A percentile compares a stretch with the other conserved stretches of the same genome.
Conservation (phyloP, 352 stramenopile genomes). For the Paralagenidium karlingii region DNA sequence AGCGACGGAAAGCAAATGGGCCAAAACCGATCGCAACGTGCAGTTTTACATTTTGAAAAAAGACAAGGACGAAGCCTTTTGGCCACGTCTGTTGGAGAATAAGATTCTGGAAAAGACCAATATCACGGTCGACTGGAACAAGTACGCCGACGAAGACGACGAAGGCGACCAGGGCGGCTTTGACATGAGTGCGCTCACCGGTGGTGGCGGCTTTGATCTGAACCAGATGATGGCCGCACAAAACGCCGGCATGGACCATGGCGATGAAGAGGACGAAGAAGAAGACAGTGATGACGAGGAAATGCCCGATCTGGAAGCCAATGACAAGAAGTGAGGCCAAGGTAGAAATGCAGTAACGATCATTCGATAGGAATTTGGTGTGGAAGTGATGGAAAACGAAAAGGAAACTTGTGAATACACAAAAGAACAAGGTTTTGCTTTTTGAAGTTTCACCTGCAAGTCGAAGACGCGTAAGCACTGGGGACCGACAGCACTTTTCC, state of each 20-base stretch:
- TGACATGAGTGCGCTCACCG: conserved; percentile 78
- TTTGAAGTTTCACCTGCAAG: too few relatives aligned
- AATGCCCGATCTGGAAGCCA: conserved; percentile 74
- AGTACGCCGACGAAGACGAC: conserved; percentile 96
- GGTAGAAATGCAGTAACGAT: too few relatives aligned
- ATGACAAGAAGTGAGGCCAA: conserved; percentile 22
- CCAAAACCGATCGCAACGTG: conserved; percentile 89
- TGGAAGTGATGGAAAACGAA: too few relatives aligned
- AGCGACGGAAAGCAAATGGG: conserved; percentile 89
- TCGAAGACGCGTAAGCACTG: too few relatives aligned
- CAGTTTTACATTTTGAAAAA: conserved; percentile 96
- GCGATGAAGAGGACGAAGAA: conserved; percentile 16
- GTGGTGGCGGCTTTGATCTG: conserved; percentile 89
- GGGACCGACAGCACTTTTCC: too few relatives aligned
- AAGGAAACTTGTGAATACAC: too few relatives aligned
- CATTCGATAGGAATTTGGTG: too few relatives aligned
- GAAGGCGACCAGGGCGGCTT: conserved; percentile 82
- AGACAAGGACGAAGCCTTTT: conserved; percentile 90
- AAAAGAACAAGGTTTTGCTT: too few relatives aligned
- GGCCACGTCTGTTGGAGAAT: conserved; percentile 92
- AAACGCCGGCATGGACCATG: conserved; percentile 63
- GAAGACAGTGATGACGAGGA: conserved; percentile 67
- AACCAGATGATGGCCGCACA: conserved; percentile 89
- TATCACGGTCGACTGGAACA: conserved; percentile 93
- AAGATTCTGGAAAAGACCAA: conserved; percentile 96